Evolutionary conservation across 2,329 filamentous ascomycete species (phyloP), one percentile per base, ranked within the genome.

Genomic region (Stromatinia cepivora): DNA sequence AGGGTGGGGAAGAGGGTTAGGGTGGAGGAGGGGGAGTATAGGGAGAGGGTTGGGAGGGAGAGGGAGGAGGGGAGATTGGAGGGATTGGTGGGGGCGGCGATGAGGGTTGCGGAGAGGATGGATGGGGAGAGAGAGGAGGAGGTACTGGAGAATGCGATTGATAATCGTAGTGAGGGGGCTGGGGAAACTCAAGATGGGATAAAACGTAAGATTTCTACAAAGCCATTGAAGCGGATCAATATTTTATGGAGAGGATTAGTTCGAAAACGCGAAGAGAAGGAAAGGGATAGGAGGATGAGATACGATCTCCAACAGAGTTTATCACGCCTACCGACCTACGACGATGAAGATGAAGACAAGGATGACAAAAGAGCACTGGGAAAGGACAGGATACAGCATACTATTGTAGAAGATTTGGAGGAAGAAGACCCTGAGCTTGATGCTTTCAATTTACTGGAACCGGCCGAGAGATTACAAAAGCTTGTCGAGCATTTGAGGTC

Each of bases 61-160:
- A 84, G 88, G 66, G 91, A 94, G 80, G 84, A 87, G 67, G 87
- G 84, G 71, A 84, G 89, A 74, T 77, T 86, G 4, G 92, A 97
- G 79, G 86, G 85, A 36, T 87, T 91, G 79, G 83, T 94, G 31
- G 85, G 86, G 72, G 92, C 88, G 0, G 94, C 93, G 28, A 94
- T 97, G 84, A 91, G 91, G 75, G 88, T 95, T 1, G 94, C 93
- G 31, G 94, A 97, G 84, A 91, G 91, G 75, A 88, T 95, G 13
- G 89, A 92, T 3, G 93, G 97, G 82, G 82, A 88, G 66, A 85
- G 98, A 80, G 89, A 75, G 48, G 72, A 73, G 52, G 75, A 78
- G 48, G 73, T 72, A 45, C 76, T 78, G 6, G 75, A 75, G 7
- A 69, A 72, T 22, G 69, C 69, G 58, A 70, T 63, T 25, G 68